These are phyloP conservation scores for Ceratobasidium sp. DNA, from an alignment of 1,284 basidiomycete species.

Conservation along the genomic window DNA sequence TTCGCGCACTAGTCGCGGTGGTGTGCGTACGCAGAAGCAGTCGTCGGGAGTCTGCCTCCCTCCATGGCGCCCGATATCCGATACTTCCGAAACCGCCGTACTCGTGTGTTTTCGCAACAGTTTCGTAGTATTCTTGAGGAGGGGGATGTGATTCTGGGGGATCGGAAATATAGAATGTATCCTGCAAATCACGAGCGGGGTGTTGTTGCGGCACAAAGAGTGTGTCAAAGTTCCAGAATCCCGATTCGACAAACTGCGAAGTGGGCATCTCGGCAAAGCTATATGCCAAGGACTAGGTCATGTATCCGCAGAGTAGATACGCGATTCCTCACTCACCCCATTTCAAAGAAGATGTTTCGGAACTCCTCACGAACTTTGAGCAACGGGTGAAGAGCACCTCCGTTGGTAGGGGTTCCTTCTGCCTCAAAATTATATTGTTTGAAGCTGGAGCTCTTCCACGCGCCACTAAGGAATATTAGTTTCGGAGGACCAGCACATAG, in stretches of 20 bases:
- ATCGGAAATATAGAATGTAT: slow-evolving; percentile 99
- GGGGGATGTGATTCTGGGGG: slow-evolving; percentile 80
- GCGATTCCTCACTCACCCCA: slow-evolving; percentile 74
- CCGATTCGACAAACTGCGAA: slow-evolving; percentile 95
- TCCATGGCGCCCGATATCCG: slow-evolving; percentile 99
- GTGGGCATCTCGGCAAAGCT: slow-evolving; percentile 99
- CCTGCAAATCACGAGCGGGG: slow-evolving; percentile 96
- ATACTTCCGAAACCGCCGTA: slow-evolving; percentile 91
- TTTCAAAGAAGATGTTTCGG: slow-evolving; percentile 97
- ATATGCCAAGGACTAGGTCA: slow-evolving; percentile 17
- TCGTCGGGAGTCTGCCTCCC: slow-evolving; percentile 87
- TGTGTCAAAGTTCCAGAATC: slow-evolving; percentile 99
- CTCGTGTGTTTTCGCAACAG: slow-evolving; percentile 89
- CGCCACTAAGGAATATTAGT: slow-evolving; percentile 56
- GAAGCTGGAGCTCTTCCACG: slow-evolving; percentile 91
- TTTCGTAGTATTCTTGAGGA: slow-evolving; percentile 85
- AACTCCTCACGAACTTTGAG: slow-evolving; percentile 99
- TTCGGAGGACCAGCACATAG: neutral
- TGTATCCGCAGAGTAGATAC: neutral
- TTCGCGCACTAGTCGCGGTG: slow-evolving; percentile 91
- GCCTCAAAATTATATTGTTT: slow-evolving; percentile 99
- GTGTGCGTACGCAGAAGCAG: slow-evolving; percentile 97
- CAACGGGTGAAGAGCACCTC: slow-evolving; percentile 94
- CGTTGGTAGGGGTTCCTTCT: slow-evolving; percentile 85
- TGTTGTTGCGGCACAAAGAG: slow-evolving; percentile 99